Base-by-base conservation (phyloP, 495 filamentous ascomycete species). In the Podospora pseudopauciseta region DNA sequence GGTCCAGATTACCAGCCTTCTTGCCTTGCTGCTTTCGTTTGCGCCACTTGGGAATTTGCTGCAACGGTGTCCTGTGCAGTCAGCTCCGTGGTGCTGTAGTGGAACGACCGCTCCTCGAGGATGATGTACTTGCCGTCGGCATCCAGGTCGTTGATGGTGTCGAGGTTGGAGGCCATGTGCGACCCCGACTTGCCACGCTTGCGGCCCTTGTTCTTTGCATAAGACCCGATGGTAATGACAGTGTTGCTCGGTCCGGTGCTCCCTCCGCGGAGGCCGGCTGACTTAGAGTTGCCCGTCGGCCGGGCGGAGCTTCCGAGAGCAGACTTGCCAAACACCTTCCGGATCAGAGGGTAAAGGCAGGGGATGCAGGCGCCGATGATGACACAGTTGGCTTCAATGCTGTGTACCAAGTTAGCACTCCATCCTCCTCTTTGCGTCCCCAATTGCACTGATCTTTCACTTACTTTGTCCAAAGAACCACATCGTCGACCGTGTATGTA, bases 381-480 rank as follows among this genome's bases (percentile, higher is more conserved):
- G 16, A 73, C 71, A 58, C 63, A 70, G 69, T 70, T 70, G 13
- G 63, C 71, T 64, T 75, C 73, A 57, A 75, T 72, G 56, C 71
- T 75, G 32, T 7, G 13, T 5, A 59, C 27, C 18, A n/a, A 16
- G n/a, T n/a, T 7, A 26, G 39, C 27, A 32, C 23, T 58, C 19
- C 19, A 5, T 5, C 44, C 1, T 26, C 9, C 11, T 4, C 23
- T 23, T 23, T 23, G 23, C 23, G 23, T 27, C 1, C 5, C 59
- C 16, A 57, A 16, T 5, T 49, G 16, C 6, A 5, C 7, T 53
- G 26, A 2, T 34, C 15, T 16, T 39, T n/a, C 9, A 19, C 68
- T 69, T 30, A 75, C 73, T 73, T 75, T 11, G 73, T 75, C 73
- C 69, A 73, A 26, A 75, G 44, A 2, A 75, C 64, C 4, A 75